Base-by-base conservation (phyloP, 73 alveolate species). In the Symbiodinium natans region DNA sequence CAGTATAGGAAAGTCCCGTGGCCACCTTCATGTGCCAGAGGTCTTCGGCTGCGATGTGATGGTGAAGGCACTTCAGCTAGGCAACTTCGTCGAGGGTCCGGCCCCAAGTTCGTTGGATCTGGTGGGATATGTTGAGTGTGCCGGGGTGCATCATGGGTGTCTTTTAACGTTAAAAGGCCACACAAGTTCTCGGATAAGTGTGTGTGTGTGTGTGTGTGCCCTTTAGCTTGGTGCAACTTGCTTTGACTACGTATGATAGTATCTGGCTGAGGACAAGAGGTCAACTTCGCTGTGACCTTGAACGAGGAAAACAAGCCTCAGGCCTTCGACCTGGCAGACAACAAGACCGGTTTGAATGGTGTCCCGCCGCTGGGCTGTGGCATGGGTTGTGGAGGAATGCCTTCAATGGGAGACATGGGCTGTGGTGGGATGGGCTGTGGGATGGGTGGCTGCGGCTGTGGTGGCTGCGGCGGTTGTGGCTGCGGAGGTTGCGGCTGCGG, bases 291-390 rank as follows among this genome's bases (percentile, higher is more conserved):
- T 41, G 97, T 90, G 87, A 90, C 97, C 88, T 73, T 90, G 88
- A 90, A 90, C 33, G 97, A 90, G 41, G 97, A 90, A 80, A 90
- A 90, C 97, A 90, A 90, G 88, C 97, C 97, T 5, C 97, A 90
- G 84, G 97, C 97, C n/a, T 90, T 90, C 33, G 97, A 90, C 97
- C 77, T 90, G 48, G 17, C 46, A 33, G 97, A 90, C 77, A 71
- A 73, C 97, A 90, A 90, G 54, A 71, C 97, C 39, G 97, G 97
- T 52, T 25, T 90, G 87, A 90, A 90, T 42, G 97, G 97, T 29
- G 34, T 56, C 29, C 25, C 43, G 41, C 25, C 43, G 41, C 41
- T 40, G 56, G 52, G 87, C 34, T 40, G 97, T 29, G 43, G 89
- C 43, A 74, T 74, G 84, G 95, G 95, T 21, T 84, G 97, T 3